Base-by-base conservation (phyloP, 257 asterid genomes). In the Capsicum pubescens region DNA sequence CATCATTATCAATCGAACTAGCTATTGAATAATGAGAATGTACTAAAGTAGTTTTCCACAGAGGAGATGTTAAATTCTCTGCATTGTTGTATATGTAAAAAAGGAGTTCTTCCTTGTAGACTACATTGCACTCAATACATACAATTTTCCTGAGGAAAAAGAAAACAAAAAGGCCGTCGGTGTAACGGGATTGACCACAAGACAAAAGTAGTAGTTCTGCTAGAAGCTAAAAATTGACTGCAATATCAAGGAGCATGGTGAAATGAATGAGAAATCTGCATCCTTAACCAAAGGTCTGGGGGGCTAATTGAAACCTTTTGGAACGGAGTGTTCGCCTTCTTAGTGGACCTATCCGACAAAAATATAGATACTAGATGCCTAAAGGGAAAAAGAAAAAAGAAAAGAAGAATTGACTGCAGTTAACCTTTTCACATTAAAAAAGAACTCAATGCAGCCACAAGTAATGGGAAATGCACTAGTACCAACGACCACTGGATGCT, bases 21-120 rank as follows among this genome's bases (percentile, higher is more conserved):
- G 70, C 50, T 52, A 35, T 57, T 87, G 84, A 78, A 21, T 82
- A 57, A 71, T 82, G 63, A 76, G 81, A 76, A 76, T 26, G 81
- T 76, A 54, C 26, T 76, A 21, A 8, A 76, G 61, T 54, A 76
- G 81, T 54, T 77, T 77, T 32, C 26, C 82, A 26, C 81, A 32
- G 26, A 77, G 48, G 50, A 32, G 26, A 14, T 77, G 42, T 26
- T 14, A 77, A 77, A 77, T 26, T 77, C 26, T 77, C 81, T 54
- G 15, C 64, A 54, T 77, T 81, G 32, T 26, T 81, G 76, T 81
- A 81, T 42, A 60, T 19, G 59, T 52, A 14, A 14, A 61, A 46
- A 52, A 14, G 32, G 77, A 46, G 60, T 44, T 61, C 60, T 42
- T 60, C 42, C 60, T 81, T 63, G 72, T 26, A 81, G 61, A 46